Base-by-base conservation (phyloP, 176 grass and related monocot genomes). In the Melocanna baccifera region DNA sequence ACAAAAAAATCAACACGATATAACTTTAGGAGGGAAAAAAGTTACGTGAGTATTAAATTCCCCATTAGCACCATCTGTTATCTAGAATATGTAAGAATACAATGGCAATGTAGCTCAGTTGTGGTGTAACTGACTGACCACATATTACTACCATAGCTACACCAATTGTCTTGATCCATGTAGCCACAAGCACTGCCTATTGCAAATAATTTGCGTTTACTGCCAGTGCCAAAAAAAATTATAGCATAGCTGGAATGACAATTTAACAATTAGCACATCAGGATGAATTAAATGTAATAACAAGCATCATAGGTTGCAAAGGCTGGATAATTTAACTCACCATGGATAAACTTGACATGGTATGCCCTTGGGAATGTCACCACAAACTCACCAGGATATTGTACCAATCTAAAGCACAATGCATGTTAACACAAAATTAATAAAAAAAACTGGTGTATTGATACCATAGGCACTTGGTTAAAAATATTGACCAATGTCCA, bases 321-420 rank as follows among this genome's bases (percentile, higher is more conserved):
- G 45, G 51, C n/a, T 28, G 16, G 56, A 84, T 78, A 34, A 16
- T 50, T 66, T 36, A n/a, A 83, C 79, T 87, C 84, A 98, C 96
- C 96, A 22, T 98, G 93, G 69, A 93, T 95, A 85, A 98, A 98
- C n/a, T 93, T 93, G 9, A 98, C 58, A 88, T 98, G 96, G 68
- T 98, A 98, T 3, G 93, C 96, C 85, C 91, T 92, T 82, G 93
- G 96, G 87, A 98, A 95, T 1, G 96, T 98, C 78, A 98, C 93
- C n/a, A 98, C 96, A 71, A 98, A 95, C 71, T 98, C 96, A 32
- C n/a, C 93, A 58, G 91, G 96, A 83, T 95, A 88, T 37, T 95
- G 93, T 20, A 98, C 93, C 85, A 98, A 90, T 86, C 93, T 98
- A 89, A 86, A 84, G 71, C 5, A 87, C 56, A 77, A 66, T 43